Evolutionary conservation across 1,139 yeast genomes (phyloP), one percentile per base, ranked within the genome.

Genomic region (Saccharomycopsis phalli): DNA sequence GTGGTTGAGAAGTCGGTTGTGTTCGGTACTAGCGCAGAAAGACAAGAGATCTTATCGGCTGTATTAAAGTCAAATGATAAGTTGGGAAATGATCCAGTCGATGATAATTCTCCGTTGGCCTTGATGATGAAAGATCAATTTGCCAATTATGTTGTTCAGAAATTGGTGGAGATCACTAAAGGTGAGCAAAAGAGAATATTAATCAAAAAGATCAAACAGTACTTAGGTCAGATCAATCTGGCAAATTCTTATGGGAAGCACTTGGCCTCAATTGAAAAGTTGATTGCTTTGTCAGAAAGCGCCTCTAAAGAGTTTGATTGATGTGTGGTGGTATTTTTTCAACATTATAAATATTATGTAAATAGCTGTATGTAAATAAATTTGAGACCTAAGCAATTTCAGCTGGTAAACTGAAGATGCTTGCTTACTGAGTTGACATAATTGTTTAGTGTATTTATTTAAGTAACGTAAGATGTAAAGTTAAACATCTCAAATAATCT

Each of bases 111-210:
- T 1, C 74, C 86, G 11, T 65, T 81, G 50, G 82, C 83, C 13
- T 61, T 79, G 44, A 87, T 91, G 97, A 88, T 93, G 87, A 84
- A 86, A 58, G 98, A 91, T 60, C 98, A 91, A 58, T 93, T 81
- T 62, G 98, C 97, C 17, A 91, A 91, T 60, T 91, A 91, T 57
- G 99, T 91, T 35, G 86, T 91, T 44, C 98, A 91, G 61, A 91
- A 91, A 58, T 70, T 93, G 53, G 87, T 91, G 30, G 95, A 84
- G 51, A 82, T 83, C 2, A 74, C 93, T 6, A 71, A 70, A 47
- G 81, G 82, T 40, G 70, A 69, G 27, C 86, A 84, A 49, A 79
- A 78, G 62, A 69, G 63, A 38, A 56, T 72, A 26, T 65, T 81
- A 50, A 80, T 81, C 37, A 63, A 68, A 38, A 76, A 77, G 49